Percentiles rank a stretch among this genome's conserved stretches.
phyloP scores from a whole-genome alignment of 768 basidiomycete species.

The Termitomyces sp. region DNA sequence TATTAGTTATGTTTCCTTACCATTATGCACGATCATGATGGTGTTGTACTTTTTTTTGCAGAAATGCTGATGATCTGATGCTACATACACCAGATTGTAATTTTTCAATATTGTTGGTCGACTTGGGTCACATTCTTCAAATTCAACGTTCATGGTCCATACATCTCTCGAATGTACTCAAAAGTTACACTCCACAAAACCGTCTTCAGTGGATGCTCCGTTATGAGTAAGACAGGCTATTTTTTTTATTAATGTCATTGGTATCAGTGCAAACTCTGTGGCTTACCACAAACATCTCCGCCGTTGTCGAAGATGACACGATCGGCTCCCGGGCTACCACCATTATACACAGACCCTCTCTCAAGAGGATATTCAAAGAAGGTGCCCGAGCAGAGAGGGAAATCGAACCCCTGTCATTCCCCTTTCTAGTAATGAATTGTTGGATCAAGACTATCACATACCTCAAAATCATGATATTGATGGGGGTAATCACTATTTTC shows the following conservation, averaged over 20 bases:
- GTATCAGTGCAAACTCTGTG: not conserved
- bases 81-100: not conserved
- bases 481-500: slow-evolving; percentile 19
- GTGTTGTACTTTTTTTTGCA: slow-evolving; percentile 14
- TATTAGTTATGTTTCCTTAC: slow-evolving; percentile 20
- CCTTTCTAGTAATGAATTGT: not conserved
- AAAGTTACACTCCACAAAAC: slow-evolving; percentile 20
- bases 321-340: slow-evolving; percentile 23
- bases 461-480: slow-evolving; percentile 20
- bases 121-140: not conserved
- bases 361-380: slow-evolving; percentile 22
- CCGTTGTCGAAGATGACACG: slow-evolving; percentile 23
- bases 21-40: slow-evolving; percentile 1
- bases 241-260: not conserved
- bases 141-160: not conserved
- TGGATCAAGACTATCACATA: not conserved
- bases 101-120: not conserved
- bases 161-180: slow-evolving; percentile 2
- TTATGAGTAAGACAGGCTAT: slow-evolving; percentile 24
- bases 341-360: slow-evolving; percentile 15
- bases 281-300: slow-evolving; percentile 20
- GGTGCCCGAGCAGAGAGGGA: slow-evolving; percentile 17
- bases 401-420: slow-evolving; percentile 16
- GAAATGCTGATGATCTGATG: not conserved
- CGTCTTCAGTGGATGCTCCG: slow-evolving; percentile 18